phyloP scores from a whole-genome alignment of 768 basidiomycete genomes.

The Tylopilus balloui region DNA sequence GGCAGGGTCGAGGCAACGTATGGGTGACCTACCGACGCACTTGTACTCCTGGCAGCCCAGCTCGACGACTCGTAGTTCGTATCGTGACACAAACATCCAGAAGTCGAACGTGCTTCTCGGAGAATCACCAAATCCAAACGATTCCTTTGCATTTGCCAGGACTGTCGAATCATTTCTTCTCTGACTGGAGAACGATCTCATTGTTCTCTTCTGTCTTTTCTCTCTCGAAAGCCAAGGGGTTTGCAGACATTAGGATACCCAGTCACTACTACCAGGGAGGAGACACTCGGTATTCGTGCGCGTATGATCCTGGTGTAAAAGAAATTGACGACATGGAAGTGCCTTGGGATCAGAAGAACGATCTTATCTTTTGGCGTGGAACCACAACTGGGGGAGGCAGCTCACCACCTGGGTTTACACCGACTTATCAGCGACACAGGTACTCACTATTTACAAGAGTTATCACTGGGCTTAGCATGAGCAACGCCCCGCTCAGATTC shows the following conservation, averaged over 20 bases:
- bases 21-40: conserved; percentile 97
- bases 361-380: conserved; percentile 91
- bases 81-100: conserved; percentile 46
- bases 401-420: conserved; percentile 76
- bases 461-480: not conserved
- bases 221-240: conserved; percentile 82
- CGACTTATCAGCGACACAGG: conserved; percentile 86
- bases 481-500: conserved; percentile 38
- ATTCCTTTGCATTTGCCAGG: conserved; percentile 62
- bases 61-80: conserved; percentile 77
- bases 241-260: conserved; percentile 87
- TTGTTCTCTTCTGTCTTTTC: conserved; percentile 92
- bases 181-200: conserved; percentile 88
- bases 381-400: conserved; percentile 94
- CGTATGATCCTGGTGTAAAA: conserved; percentile 73
- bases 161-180: conserved; percentile 88
- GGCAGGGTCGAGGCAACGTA: conserved; percentile 77
- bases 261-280: conserved; percentile 94
- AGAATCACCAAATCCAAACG: conserved; percentile 31
- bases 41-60: conserved; percentile 72
- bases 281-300: conserved; percentile 81
- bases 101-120: conserved; percentile 27
- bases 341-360: conserved; percentile 85
- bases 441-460: conserved; percentile 26
- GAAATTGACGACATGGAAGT: conserved; percentile 82